Base-by-base conservation (phyloP, 2,329 filamentous ascomycete species). In the Teratosphaeria epicoccoides region DNA sequence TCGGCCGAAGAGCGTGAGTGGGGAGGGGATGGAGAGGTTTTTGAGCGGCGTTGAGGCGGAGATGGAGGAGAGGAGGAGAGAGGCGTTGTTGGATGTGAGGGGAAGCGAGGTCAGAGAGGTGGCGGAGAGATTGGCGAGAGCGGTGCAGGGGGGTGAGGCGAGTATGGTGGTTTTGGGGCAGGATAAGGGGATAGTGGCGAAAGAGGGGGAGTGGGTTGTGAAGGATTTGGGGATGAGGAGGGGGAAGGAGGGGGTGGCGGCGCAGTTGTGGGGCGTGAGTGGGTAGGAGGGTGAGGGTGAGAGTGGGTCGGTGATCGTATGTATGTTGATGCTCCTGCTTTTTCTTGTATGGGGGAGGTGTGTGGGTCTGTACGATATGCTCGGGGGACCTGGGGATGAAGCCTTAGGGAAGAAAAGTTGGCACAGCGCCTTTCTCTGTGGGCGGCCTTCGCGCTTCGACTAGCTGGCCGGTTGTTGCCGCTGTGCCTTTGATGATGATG, bases 11-110 rank as follows among this genome's bases (percentile, higher is more conserved):
- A 85, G 87, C 37, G 88, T 97, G 22, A 93, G 86, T 66, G 78
- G 86, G 48, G 91, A 97, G 68, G 93, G 91, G 29, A 87, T 95
- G 82, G 78, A 80, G 43, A 78, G 83, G 50, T 98, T 98, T 70
- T 73, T 95, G 63, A 86, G 83, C 25, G 89, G 89, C 11, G 78
- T 98, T 29, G 88, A 86, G 1, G 81, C 93, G 54, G 85, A 88
- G 61, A 95, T 97, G 89, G 84, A 86, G 64, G 89, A 96, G 71
- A 79, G 74, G 61, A 83, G 88, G 67, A 78, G 93, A 60, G 87
- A 93, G 69, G 83, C 85, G 64, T 76, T 98, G 52, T 77, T 98
- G 3, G 91, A 96, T 66, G 90, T 96, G 37, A 87, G 80, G 2
- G 83, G 82, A 55, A 80, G 85, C 57, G 84, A 95, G 61, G 86